These are phyloP conservation scores for Tremellales sp. DNA, from an alignment of 1,284 basidiomycete species.

Conservation along the genomic window DNA sequence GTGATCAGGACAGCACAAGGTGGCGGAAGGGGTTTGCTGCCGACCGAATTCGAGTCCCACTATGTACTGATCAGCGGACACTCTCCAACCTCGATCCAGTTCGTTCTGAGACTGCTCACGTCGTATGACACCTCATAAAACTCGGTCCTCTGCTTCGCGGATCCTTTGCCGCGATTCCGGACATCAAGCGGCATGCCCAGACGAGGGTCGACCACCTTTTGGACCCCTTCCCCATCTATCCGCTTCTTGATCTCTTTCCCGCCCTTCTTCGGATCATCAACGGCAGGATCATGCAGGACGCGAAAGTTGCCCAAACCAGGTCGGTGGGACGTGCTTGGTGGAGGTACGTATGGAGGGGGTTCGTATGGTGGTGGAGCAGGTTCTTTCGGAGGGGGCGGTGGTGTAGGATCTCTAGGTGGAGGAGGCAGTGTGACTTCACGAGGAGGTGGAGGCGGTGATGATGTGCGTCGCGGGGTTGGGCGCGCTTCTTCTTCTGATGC, in stretches of 20 bases:
- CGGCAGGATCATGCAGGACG: constrained; percentile 14
- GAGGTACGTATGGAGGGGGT: constrained; percentile 19
- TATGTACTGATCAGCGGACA: constrained; percentile 34
- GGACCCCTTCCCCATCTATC: constrained; percentile 33
- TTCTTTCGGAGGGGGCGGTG: constrained; percentile 1
- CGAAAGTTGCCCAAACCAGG: constrained; percentile 30
- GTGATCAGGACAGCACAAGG: constrained; percentile 64
- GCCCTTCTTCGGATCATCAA: constrained; percentile 11
- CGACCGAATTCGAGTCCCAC: constrained; percentile 72
- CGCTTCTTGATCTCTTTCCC: constrained; percentile 30
- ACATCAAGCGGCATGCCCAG: constrained; percentile 19
- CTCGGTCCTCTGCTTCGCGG: constrained; percentile 24
- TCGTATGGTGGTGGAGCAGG: constrained; percentile 11
- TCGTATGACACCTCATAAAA: constrained; percentile 36
- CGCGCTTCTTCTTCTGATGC: constrained; percentile 4
- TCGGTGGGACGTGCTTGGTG: constrained; percentile 22
- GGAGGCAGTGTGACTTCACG: background rate
- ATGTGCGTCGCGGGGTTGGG: too few relatives aligned
- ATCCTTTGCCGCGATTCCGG: constrained; percentile 26
- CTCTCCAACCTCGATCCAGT: background rate
- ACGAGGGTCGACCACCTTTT: constrained; percentile 34
- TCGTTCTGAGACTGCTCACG: constrained; percentile 25
- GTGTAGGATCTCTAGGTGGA: constrained; percentile 5
- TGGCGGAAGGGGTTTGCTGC: constrained; percentile 66
- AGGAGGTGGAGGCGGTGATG: background rate